Evolutionary conservation across 1,284 basidiomycete species (phyloP).

Genomic region (Cerrena zonata): DNA sequence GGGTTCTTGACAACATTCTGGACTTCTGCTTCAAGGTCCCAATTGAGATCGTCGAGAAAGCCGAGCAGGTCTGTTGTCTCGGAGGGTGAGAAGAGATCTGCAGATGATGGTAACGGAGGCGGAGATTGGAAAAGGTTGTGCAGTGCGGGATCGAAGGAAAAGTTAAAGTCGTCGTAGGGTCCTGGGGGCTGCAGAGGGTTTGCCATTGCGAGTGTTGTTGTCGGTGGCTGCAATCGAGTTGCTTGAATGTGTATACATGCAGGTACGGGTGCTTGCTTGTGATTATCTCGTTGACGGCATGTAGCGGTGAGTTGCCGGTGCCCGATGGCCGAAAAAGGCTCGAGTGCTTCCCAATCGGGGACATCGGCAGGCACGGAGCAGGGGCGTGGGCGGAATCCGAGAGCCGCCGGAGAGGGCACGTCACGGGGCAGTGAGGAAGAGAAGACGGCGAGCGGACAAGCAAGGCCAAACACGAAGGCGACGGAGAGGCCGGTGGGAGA

Average conservation of each 20-base stretch:
- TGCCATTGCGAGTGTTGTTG: constrained; percentile 12
- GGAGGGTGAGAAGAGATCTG: constrained; percentile 66
- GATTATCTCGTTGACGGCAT: not conserved
- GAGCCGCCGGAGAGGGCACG: not conserved
- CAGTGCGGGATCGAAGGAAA: constrained; percentile 53
- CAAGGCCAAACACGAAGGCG: not conserved
- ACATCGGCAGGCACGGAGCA: not conserved
- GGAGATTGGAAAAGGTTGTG: constrained; percentile 51
- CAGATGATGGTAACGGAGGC: constrained; percentile 57
- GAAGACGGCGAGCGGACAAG: too few relatives aligned
- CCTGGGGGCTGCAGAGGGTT: constrained; percentile 27
- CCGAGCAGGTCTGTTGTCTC: constrained; percentile 69
- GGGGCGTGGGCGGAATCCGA: not conserved
- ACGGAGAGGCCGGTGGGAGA: not conserved
- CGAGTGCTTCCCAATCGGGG: not conserved
- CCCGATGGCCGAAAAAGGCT: not conserved
- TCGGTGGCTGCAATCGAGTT: too few relatives aligned
- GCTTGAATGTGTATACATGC: too few relatives aligned
- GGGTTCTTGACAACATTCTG: constrained; percentile 12
- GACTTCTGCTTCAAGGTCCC: constrained; percentile 46
- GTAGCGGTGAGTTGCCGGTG: not conserved
- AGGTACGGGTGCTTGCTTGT: too few relatives aligned
- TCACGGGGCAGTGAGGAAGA: not conserved
- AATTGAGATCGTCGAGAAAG: constrained; percentile 72
- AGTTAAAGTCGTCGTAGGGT: constrained; percentile 60